These are phyloP conservation scores for Urochloa ruziziensis DNA, from an alignment of 176 grass and related monocot species.

Conservation along the genomic window DNA sequence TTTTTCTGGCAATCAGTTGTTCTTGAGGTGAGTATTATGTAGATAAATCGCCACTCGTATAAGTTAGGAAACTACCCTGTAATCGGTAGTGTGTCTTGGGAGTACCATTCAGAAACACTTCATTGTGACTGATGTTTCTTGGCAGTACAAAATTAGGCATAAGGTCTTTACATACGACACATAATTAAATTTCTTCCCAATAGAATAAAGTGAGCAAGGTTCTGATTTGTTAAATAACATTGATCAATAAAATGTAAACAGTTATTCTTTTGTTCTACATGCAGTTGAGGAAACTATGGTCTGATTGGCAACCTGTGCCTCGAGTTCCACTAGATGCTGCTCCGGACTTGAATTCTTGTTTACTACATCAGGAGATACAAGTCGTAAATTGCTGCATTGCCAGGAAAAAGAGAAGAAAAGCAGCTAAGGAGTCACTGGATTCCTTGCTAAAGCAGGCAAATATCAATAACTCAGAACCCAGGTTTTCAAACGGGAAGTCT, in stretches of 20 bases:
- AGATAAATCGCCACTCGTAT: neutral
- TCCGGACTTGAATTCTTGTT: slow-evolving; percentile 90
- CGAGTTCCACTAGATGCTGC: slow-evolving; percentile 66
- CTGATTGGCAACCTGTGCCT: slow-evolving; percentile 75
- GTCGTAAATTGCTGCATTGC: slow-evolving; percentile 98
- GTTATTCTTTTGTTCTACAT: slow-evolving; percentile 45
- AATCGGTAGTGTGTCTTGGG: neutral
- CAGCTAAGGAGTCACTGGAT: slow-evolving; percentile 64
- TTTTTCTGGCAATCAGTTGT: slow-evolving; percentile 77
- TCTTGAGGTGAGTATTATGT: slow-evolving; percentile 53
- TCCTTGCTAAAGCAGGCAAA: slow-evolving; percentile 48
- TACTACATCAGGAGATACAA: slow-evolving; percentile 95
- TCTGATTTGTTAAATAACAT: neutral
- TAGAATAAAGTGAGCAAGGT: slow-evolving; percentile 11
- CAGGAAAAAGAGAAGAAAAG: slow-evolving; percentile 71
- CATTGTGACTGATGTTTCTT: neutral
- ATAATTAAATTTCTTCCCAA: slow-evolving; percentile 16
- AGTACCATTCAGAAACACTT: neutral
- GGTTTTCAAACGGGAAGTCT: slow-evolving; percentile 20
- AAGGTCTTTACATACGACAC: slow-evolving; percentile 16
- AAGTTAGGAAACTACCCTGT: neutral
- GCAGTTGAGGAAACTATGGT: slow-evolving; percentile 94
- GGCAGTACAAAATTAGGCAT: slow-evolving; percentile 7
- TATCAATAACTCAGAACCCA: slow-evolving; percentile 29
- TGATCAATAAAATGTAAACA: slow-evolving; percentile 17